Conservation (phyloP, 768 basidiomycete genomes). For the Rossbeevera mucosa region DNA sequence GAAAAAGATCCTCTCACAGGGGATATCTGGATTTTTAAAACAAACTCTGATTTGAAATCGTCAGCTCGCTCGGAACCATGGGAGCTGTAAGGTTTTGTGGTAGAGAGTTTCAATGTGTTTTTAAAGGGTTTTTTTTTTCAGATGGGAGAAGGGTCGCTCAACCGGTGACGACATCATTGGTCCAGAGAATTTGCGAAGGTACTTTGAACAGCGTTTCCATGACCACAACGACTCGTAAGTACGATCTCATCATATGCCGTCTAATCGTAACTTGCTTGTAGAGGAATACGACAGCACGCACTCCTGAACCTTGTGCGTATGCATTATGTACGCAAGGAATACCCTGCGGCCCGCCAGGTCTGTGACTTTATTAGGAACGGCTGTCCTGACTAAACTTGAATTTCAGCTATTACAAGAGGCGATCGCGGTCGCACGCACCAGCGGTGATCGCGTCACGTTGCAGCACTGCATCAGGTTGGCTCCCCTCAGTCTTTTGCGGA, state of each 20-base stretch:
- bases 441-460: slow-evolving; percentile 64
- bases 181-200: slow-evolving; percentile 65
- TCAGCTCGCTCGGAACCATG: slow-evolving; percentile 62
- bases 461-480: slow-evolving; percentile 76
- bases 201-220: slow-evolving; percentile 85
- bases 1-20: slow-evolving; percentile 52
- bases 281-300: slow-evolving; percentile 76
- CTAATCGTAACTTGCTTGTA: slow-evolving; percentile 25
- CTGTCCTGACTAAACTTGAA: slow-evolving; percentile 1
- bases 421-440: slow-evolving; percentile 69
- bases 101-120: not conserved
- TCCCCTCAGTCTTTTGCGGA: not conserved
- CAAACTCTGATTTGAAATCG: slow-evolving; percentile 57
- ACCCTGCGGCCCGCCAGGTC: slow-evolving; percentile 65
- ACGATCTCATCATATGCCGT: not conserved
- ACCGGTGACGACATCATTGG: slow-evolving; percentile 68
- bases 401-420: slow-evolving; percentile 69
- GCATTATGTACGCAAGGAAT: slow-evolving; percentile 70
- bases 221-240: slow-evolving; percentile 76
- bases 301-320: slow-evolving; percentile 72
- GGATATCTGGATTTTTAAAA: slow-evolving; percentile 53
- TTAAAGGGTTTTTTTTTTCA: slow-evolving; percentile 29
- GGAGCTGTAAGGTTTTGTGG: slow-evolving; percentile 44
- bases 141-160: slow-evolving; percentile 63
- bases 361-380: slow-evolving; percentile 2